Evolutionary conservation across 208 protist species (phyloP).

Genomic region (Leishmania lainsoni): DNA sequence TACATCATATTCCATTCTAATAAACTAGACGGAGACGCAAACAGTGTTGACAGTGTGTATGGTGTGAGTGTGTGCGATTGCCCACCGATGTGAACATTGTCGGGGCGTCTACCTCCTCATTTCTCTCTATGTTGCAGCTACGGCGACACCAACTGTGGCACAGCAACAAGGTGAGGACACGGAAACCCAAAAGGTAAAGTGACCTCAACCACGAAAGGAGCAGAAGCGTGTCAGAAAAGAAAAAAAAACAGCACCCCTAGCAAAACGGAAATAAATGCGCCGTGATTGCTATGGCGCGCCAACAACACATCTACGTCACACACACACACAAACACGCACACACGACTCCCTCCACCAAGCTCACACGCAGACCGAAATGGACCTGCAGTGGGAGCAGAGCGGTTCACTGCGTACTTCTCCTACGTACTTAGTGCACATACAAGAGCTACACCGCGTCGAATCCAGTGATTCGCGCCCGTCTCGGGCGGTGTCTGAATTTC

Average conservation of each 20-base stretch:
- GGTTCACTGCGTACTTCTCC: background rate
- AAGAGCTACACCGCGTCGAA: slow-evolving; percentile 93
- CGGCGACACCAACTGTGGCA: no score
- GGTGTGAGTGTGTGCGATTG: background rate
- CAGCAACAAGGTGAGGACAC: background rate
- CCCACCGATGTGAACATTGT: background rate
- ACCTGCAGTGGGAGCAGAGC: background rate
- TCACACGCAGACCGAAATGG: background rate
- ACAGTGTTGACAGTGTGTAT: background rate
- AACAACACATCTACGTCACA: background rate
- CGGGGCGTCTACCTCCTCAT: background rate
- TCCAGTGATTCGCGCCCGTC: slow-evolving; percentile 93
- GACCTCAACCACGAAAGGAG: background rate
- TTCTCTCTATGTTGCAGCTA: no score
- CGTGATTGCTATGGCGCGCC: background rate
- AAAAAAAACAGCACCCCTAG: background rate
- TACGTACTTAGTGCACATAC: slow-evolving; percentile 83
- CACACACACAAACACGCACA: background rate
- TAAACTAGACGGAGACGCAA: background rate
- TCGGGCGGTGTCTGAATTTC: slow-evolving; percentile 94
- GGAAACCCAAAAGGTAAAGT: background rate
- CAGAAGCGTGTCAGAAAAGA: no score
- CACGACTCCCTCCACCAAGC: background rate
- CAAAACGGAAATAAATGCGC: background rate
- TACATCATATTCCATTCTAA: slow-evolving; percentile 2